Evolutionary conservation across 768 basidiomycete species (phyloP), one percentile per base, ranked within the genome.

Genomic region (Xerocomellus amylosporus): DNA sequence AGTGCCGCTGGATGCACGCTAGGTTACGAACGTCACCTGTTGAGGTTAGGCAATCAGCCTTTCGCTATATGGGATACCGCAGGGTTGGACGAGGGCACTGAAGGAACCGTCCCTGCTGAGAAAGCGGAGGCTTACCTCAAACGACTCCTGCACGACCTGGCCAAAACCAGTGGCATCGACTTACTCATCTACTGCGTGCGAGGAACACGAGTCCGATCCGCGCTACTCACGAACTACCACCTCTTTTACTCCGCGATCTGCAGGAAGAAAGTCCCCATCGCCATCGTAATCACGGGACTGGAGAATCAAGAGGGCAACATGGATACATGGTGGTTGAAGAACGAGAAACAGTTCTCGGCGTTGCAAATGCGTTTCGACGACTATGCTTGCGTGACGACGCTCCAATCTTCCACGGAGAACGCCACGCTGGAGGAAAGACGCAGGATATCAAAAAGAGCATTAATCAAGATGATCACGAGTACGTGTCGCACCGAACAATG

Each of bases 221-320:
- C 61, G 43, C 12, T 64, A 12, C 63, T 65, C 50, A 39, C 52
- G 14, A 78, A 77, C 55, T 78, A 75, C 68, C 60, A 62, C 41
- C 51, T 77, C 22, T 76, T 77, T 49, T 64, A 71, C 46, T 66
- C 74, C 12, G 67, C 73, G 17, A 70, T 78, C n/a, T 77, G 75
- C 50, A 65, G 63, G 34, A 58, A 61, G 42, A 58, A 66, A 39
- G 77, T 78, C 19, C 77, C 77, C 5, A 70, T 73, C 20, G 62
- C 72, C 3, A 50, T 78, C 20, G 72, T 65, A 2, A 49, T 77
- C 14, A 77, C 75, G 2, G 74, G 76, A 33, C 66, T 77, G 3
- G 77, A 76, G 58, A 60, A 72, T 26, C 63, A 71, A 19, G 62
- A 59, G 3, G 55, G 49, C 3, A 39, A 49, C 20, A 71, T 73